Evolutionary conservation across 805 yeast species (phyloP).

Genomic region (Candida verbasci): DNA sequence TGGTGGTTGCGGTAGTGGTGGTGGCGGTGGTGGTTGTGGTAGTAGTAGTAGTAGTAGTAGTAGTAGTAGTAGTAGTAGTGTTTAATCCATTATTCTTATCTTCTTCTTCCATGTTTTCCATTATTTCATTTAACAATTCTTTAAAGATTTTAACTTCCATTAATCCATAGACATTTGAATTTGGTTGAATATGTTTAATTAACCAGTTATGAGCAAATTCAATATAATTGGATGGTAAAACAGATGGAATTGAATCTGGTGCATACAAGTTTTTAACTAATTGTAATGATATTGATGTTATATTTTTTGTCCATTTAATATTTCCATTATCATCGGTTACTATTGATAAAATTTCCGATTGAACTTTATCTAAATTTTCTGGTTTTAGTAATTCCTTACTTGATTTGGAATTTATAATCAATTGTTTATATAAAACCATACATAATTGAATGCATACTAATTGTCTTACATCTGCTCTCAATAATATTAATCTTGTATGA

Average conservation of each 20-base stretch:
- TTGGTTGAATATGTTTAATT: conserved; percentile 80
- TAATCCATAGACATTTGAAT: conserved; percentile 67
- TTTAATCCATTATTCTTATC: not conserved
- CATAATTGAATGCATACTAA: conserved; percentile 77
- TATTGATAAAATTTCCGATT: conserved; percentile 69
- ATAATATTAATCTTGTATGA: conserved; percentile 68
- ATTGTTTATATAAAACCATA: conserved; percentile 65
- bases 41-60: too few species aligned
- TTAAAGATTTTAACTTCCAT: conserved; percentile 65
- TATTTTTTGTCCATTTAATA: conserved; percentile 85
- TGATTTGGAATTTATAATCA: conserved; percentile 32
- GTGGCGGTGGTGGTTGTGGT: too few species aligned
- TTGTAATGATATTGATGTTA: conserved; percentile 67
- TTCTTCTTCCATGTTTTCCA: conserved; percentile 9
- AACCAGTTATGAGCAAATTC: conserved; percentile 76
- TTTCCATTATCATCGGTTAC: conserved; percentile 84
- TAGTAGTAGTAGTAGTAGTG: too few species aligned
- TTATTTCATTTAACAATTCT: conserved; percentile 29
- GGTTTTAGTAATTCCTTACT: conserved; percentile 18
- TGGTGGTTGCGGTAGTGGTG: too few species aligned
- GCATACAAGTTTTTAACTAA: conserved; percentile 41
- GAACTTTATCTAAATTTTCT: conserved; percentile 45
- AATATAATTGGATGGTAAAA: conserved; percentile 36
- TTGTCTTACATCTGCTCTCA: conserved; percentile 84
- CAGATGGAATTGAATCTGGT: conserved; percentile 7